Conservation (phyloP, 805 yeast genomes). For the Yarrowia bubula region DNA sequence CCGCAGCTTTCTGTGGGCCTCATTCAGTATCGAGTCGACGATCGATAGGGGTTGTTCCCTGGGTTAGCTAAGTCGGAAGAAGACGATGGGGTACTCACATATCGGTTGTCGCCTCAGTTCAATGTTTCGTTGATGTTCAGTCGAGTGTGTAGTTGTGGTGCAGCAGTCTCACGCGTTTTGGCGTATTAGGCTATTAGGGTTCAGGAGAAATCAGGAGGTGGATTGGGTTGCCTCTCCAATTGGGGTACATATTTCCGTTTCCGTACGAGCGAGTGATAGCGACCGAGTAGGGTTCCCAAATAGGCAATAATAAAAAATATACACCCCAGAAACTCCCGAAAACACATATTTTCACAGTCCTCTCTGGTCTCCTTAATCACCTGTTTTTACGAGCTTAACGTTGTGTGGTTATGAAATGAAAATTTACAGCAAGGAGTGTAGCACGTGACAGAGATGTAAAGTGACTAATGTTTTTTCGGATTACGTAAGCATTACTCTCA, state of each 20-base stretch:
- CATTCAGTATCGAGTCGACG: neutral
- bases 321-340: neutral
- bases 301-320: neutral
- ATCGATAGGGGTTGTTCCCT: constrained; percentile 3
- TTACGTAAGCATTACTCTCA: too few relatives aligned
- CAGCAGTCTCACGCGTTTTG: constrained; percentile 22
- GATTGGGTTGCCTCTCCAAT: neutral
- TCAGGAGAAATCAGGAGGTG: constrained; percentile 23
- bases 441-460: too few relatives aligned
- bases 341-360: too few relatives aligned
- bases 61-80: neutral
- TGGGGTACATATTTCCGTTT: neutral
- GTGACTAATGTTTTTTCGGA: too few relatives aligned
- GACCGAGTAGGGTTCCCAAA: too few relatives aligned
- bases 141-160: neutral
- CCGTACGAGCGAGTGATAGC: too few relatives aligned
- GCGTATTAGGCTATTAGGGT: neutral
- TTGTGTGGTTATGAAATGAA: too few relatives aligned
- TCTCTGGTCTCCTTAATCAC: too few relatives aligned
- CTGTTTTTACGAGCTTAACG: too few relatives aligned
- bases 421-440: too few relatives aligned
- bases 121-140: too few relatives aligned
- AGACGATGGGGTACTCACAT: neutral
- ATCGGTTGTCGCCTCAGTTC: neutral
- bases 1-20: constrained; percentile 8